Evolutionary conservation across 2,329 filamentous ascomycete genomes (phyloP).

Genomic region (Ilyonectria sp.): DNA sequence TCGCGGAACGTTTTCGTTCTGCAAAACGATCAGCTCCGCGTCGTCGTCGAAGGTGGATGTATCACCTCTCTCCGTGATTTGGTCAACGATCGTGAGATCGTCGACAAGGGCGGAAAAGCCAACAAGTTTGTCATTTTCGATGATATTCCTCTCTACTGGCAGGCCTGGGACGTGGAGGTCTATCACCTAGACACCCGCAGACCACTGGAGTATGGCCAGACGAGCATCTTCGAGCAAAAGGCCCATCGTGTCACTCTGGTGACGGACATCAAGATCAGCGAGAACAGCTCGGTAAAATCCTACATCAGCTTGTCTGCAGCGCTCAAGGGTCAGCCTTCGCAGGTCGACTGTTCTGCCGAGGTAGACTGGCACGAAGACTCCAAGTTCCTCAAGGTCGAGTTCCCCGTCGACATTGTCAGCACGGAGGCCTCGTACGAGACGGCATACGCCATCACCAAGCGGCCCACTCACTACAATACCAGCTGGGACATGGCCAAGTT

Average conservation of each 20-base stretch:
- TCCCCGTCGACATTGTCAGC: slow-evolving; percentile 91
- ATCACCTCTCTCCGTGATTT: slow-evolving; percentile 90
- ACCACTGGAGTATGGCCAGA: slow-evolving; percentile 79
- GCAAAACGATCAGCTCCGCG: slow-evolving; percentile 81
- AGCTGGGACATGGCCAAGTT: slow-evolving; percentile 98
- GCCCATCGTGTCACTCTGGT: slow-evolving; percentile 85
- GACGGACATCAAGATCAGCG: slow-evolving; percentile 89
- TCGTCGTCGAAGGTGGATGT: slow-evolving; percentile 80
- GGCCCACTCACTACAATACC: slow-evolving; percentile 98
- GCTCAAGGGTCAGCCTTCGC: slow-evolving; percentile 71
- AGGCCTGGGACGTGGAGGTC: slow-evolving; percentile 98
- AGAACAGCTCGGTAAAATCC: slow-evolving; percentile 87
- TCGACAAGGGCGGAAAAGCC: slow-evolving; percentile 81
- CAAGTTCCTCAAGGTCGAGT: slow-evolving; percentile 99
- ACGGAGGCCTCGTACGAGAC: slow-evolving; percentile 96
- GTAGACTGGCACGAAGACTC: slow-evolving; percentile 98
- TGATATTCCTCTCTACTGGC: slow-evolving; percentile 97
- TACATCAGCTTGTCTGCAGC: slow-evolving; percentile 85
- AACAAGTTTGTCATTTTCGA: slow-evolving; percentile 97
- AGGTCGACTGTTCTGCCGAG: slow-evolving; percentile 84
- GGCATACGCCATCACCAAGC: slow-evolving; percentile 88
- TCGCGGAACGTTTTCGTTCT: slow-evolving; percentile 80
- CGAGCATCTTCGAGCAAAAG: slow-evolving; percentile 79
- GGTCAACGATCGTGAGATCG: slow-evolving; percentile 80
- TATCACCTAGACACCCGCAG: slow-evolving; percentile 91